phyloP scores from a whole-genome alignment of 1,284 basidiomycete genomes.

The Puccinia hordei region DNA sequence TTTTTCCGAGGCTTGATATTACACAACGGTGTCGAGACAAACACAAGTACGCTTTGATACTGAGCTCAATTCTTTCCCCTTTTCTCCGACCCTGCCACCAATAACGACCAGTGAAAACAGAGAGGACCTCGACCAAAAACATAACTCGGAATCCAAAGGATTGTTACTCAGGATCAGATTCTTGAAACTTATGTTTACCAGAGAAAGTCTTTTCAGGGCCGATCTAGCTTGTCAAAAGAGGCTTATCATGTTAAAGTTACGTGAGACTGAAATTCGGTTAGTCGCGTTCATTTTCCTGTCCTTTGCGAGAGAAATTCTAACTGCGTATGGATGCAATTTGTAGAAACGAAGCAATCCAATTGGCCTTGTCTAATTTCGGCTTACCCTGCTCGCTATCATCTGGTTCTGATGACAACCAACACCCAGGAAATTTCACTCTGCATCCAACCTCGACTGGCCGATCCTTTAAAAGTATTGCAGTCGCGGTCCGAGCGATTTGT shows the following conservation, averaged over 20 bases:
- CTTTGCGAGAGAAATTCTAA: background rate
- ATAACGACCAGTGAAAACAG: conserved; percentile 20
- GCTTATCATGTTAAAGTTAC: conserved; percentile 34
- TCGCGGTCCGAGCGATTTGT: conserved; percentile 38
- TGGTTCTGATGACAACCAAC: background rate
- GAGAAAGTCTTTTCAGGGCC: conserved; percentile 79
- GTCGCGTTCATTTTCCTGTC: background rate
- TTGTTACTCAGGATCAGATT: conserved; percentile 84
- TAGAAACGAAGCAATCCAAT: conserved; percentile 47
- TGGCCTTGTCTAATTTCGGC: conserved; percentile 42
- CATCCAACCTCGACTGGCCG: conserved; percentile 13
- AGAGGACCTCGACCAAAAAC: conserved; percentile 61
- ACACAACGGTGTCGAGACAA: no score
- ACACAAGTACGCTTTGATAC: conserved; percentile 54
- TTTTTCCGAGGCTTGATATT: no score
- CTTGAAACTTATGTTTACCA: conserved; percentile 83
- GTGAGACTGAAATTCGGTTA: conserved; percentile 41
- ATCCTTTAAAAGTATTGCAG: conserved; percentile 35
- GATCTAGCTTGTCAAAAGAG: conserved; percentile 81
- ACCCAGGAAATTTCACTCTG: conserved; percentile 37
- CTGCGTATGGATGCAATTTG: background rate
- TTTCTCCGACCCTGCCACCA: background rate
- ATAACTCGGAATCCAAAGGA: conserved; percentile 83
- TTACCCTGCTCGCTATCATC: conserved; percentile 21
- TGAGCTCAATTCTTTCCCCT: conserved; percentile 60